Percentiles rank a stretch among this genome's conserved stretches.
Evolutionary conservation across 139 green algal genomes (phyloP).

Genomic region (Tetraselmis chui): DNA sequence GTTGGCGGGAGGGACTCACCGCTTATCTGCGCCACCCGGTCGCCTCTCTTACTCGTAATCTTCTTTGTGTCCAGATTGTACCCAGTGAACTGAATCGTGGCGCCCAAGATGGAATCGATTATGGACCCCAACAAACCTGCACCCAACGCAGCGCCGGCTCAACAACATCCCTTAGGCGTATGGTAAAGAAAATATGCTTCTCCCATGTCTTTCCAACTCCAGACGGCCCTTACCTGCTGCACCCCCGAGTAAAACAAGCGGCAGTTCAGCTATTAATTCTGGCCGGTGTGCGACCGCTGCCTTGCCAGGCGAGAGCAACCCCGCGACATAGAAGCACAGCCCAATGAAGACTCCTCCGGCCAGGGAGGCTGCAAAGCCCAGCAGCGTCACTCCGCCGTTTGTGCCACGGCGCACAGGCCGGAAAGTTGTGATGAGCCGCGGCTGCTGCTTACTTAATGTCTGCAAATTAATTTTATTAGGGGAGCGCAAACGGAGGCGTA

Average conservation of each 20-base stretch:
- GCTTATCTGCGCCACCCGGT: slow-evolving; percentile 38
- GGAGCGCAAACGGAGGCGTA: no score
- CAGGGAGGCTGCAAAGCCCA: slow-evolving; percentile 59
- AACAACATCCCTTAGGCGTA: neutral
- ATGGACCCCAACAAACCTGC: slow-evolving; percentile 76
- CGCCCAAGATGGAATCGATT: slow-evolving; percentile 87
- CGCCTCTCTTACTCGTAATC: slow-evolving; percentile 44
- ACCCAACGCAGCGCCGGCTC: no score
- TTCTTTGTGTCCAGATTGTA: slow-evolving; percentile 34
- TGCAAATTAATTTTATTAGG: neutral
- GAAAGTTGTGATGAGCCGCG: slow-evolving; percentile 3
- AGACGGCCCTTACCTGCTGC: neutral
- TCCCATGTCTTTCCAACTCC: neutral
- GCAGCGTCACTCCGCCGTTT: slow-evolving; percentile 75
- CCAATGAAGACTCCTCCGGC: slow-evolving; percentile 75
- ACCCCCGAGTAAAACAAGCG: neutral
- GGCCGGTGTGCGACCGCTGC: slow-evolving; percentile 1
- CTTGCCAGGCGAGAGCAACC: slow-evolving; percentile 18
- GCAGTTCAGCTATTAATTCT: neutral
- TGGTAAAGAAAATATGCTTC: slow-evolving; percentile 2
- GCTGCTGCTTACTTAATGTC: neutral
- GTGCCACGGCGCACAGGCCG: slow-evolving; percentile 52
- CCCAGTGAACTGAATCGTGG: slow-evolving; percentile 85
- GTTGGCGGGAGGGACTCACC: slow-evolving; percentile 21
- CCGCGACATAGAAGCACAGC: slow-evolving; percentile 34